Percentiles rank a stretch among this genome's conserved stretches.
phyloP scores from a whole-genome alignment of 306 rosid genomes.

The Cucurbita moschata region DNA sequence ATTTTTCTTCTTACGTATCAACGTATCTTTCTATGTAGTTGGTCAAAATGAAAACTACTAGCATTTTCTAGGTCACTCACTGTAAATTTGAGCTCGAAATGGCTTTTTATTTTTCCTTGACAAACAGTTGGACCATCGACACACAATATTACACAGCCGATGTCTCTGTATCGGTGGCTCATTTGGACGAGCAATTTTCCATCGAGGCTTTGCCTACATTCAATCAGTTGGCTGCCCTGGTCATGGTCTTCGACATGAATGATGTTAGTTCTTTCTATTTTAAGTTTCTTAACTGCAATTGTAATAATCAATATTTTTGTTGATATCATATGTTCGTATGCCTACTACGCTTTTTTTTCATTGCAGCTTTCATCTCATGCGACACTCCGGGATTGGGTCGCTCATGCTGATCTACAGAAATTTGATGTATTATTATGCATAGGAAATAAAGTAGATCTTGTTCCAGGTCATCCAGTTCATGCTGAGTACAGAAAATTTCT shows the following conservation, averaged over 20 bases:
- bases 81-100: not conserved
- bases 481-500: constrained; percentile 51
- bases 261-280: constrained; percentile 37
- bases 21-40: not conserved
- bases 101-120: not conserved
- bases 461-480: constrained; percentile 73
- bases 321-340: not conserved
- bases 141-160: constrained; percentile 75
- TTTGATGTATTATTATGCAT: constrained; percentile 68
- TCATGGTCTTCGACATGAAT: constrained; percentile 70
- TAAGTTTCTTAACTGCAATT: not conserved
- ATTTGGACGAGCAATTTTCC: constrained; percentile 48
- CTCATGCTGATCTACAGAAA: constrained; percentile 45
- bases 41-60: not conserved
- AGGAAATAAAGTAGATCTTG: constrained; percentile 80
- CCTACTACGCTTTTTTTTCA: not conserved
- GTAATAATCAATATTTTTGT: not conserved
- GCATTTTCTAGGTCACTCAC: not conserved
- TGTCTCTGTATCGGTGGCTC: constrained; percentile 62
- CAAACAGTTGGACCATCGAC: constrained; percentile 61
- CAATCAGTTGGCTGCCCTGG: constrained; percentile 47
- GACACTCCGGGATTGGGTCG: constrained; percentile 56
- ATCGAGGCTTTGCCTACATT: constrained; percentile 27
- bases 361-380: constrained; percentile 52
- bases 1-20: not conserved